These are phyloP conservation scores for Nicotiana benthamiana DNA, from an alignment of 257 asterid genomes.

Conservation along the genomic window DNA sequence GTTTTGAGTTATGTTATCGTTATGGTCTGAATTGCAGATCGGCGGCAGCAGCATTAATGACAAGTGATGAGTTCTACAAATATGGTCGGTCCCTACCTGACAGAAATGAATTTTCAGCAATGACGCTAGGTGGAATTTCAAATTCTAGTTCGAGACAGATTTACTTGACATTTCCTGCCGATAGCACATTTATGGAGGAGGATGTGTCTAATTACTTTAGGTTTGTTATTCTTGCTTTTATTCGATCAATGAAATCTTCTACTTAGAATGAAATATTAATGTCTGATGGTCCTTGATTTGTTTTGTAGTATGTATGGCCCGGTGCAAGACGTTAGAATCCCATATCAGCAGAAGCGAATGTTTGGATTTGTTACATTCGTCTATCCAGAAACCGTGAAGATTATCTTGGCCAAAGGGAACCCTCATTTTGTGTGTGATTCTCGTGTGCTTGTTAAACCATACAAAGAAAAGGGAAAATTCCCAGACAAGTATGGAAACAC, in stretches of 20 bases:
- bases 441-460: constrained; percentile 64
- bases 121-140: constrained; percentile 45
- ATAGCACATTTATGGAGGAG: constrained; percentile 81
- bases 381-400: constrained; percentile 49
- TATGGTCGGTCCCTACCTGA: constrained; percentile 23
- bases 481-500: constrained; percentile 45
- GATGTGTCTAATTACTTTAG: constrained; percentile 83
- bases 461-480: constrained; percentile 62
- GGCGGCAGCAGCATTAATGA: constrained; percentile 24
- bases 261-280: background rate
- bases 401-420: constrained; percentile 54
- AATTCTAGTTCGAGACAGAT: constrained; percentile 66
- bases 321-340: constrained; percentile 68
- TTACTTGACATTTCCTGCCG: constrained; percentile 90
- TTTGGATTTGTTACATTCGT: constrained; percentile 83
- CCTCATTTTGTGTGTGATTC: constrained; percentile 61
- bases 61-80: constrained; percentile 33
- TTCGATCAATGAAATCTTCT: background rate
- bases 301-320: constrained; percentile 59
- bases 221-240: constrained; percentile 23
- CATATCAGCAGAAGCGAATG: constrained; percentile 69
- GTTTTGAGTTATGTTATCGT: background rate
- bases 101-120: constrained; percentile 39
- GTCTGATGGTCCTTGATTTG: background rate
- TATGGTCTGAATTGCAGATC: constrained; percentile 22